phyloP scores from a whole-genome alignment of 2,329 filamentous ascomycete genomes.

The Penicillium sp. region DNA sequence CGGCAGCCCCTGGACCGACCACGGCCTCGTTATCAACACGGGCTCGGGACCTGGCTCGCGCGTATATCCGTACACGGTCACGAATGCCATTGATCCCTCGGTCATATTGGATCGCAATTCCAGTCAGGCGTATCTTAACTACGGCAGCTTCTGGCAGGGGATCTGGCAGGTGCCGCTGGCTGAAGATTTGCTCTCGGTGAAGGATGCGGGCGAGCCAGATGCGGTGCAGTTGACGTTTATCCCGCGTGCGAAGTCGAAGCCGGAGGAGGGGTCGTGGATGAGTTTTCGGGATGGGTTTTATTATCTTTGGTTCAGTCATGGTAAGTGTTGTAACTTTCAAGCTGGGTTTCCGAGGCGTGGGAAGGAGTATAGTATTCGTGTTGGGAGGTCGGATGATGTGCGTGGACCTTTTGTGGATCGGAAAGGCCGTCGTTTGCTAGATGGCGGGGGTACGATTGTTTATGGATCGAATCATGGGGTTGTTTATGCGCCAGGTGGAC shows the following conservation, averaged over 20 bases:
- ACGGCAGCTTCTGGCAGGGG: slow-evolving; percentile 38
- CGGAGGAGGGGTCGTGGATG: slow-evolving; percentile 39
- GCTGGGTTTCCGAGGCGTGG: slow-evolving; percentile 28
- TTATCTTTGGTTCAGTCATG: slow-evolving; percentile 43
- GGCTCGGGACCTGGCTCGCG: slow-evolving; percentile 25
- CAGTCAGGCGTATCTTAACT: slow-evolving; percentile 32
- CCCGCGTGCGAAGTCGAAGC: slow-evolving; percentile 21
- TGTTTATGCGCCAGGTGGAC: slow-evolving; percentile 42
- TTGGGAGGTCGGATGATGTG: slow-evolving; percentile 35
- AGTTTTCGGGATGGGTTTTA: slow-evolving; percentile 38
- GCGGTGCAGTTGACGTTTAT: slow-evolving; percentile 31
- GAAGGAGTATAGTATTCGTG: slow-evolving; percentile 37
- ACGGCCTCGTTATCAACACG: slow-evolving; percentile 37
- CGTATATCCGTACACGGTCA: slow-evolving; percentile 33
- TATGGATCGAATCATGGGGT: slow-evolving; percentile 41
- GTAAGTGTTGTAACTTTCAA: slow-evolving; percentile 38
- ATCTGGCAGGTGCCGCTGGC: slow-evolving; percentile 38
- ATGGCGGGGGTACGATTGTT: slow-evolving; percentile 37
- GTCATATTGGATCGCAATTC: slow-evolving; percentile 30
- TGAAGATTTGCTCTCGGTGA: slow-evolving; percentile 32
- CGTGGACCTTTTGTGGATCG: slow-evolving; percentile 39
- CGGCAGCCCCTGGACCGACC: slow-evolving; percentile 33
- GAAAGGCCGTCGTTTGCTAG: slow-evolving; percentile 23
- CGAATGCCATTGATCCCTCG: slow-evolving; percentile 40
- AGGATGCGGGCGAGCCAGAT: slow-evolving; percentile 22